Evolutionary conservation across 768 basidiomycete genomes (phyloP).

Genomic region (Crassisporium funariophilum): DNA sequence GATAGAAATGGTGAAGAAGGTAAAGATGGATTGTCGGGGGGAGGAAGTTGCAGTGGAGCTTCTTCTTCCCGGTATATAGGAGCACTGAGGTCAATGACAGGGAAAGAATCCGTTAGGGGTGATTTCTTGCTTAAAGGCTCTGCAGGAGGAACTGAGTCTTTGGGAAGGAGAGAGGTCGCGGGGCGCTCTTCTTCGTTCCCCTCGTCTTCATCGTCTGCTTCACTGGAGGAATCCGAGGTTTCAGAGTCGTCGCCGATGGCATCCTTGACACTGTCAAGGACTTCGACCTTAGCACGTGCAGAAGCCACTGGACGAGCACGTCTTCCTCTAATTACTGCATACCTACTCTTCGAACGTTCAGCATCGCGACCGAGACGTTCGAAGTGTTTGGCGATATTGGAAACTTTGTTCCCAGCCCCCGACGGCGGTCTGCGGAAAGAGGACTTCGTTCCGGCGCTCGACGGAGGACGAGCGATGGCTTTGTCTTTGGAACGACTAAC

Average conservation of each 20-base stretch:
- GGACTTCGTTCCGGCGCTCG: constrained; percentile 46
- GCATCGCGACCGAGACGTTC: constrained; percentile 79
- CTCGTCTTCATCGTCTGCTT: constrained; percentile 59
- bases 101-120: constrained; percentile 4
- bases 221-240: constrained; percentile 62
- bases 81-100: constrained; percentile 11
- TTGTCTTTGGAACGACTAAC: constrained; percentile 44
- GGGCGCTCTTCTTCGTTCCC: constrained; percentile 45
- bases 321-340: constrained; percentile 84
- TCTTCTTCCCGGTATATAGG: constrained; percentile 17
- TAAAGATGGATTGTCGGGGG: constrained; percentile 39
- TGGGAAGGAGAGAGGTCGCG: constrained; percentile 25
- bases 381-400: constrained; percentile 88
- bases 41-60: constrained; percentile 11
- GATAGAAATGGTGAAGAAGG: constrained; percentile 62
- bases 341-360: constrained; percentile 74
- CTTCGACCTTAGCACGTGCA: constrained; percentile 84
- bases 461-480: constrained; percentile 42
- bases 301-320: constrained; percentile 90
- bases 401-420: constrained; percentile 68
- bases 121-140: neutral
- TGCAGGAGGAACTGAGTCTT: constrained; percentile 27
- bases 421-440: constrained; percentile 55
- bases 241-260: constrained; percentile 77
- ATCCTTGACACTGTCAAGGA: constrained; percentile 88